Evolutionary conservation across 805 yeast genomes (phyloP), one percentile per base, ranked within the genome.

Genomic region (Dipodascus geniculatus): DNA sequence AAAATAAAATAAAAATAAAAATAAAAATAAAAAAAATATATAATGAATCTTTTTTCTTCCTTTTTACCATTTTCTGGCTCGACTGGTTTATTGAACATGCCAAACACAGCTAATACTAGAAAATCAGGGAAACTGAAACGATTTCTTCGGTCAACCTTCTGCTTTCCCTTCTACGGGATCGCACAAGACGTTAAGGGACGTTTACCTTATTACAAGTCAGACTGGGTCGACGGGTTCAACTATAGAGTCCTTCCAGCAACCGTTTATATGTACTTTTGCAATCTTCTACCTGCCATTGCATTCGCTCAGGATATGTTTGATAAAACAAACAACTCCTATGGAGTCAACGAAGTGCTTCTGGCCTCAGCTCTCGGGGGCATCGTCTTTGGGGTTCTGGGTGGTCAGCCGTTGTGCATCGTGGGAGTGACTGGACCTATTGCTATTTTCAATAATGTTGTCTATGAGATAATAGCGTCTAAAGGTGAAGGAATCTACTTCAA

Each of bases 281-380:
- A 93, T 55, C 54, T 91, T 48, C 73, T 91, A 42, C 98, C 98
- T 1, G 97, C 97, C 0, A 76, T 91, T 47, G 96, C 98, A 0
- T 91, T 91, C 74, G 95, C 97, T 0, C 96, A 88, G 64, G 98
- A 91, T 65, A 85, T 91, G 96, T 90, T 89, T 67, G 96, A 90
- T 66, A 82, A 87, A 57, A 91, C 99, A 0, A 70, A 85, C 50
- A 81, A 85, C 59, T 76, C 90, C 11, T 91, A 88, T 62, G 99
- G 99, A 2, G 85, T 93, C 2, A 93, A 91, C 64, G 99, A 91
- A 64, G 85, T 91, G 1, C 72, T 91, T 22, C 63, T 93, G 64
- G 75, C 93, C 3, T 81, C 90, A 31, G 96, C 96, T 0, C 68
- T 93, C 65, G 97, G 87, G 0, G 97, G 98, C 0, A 76, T 90